Evolutionary conservation across 352 stramenopile species (phyloP).

Genomic region (Phytophthora multivora): DNA sequence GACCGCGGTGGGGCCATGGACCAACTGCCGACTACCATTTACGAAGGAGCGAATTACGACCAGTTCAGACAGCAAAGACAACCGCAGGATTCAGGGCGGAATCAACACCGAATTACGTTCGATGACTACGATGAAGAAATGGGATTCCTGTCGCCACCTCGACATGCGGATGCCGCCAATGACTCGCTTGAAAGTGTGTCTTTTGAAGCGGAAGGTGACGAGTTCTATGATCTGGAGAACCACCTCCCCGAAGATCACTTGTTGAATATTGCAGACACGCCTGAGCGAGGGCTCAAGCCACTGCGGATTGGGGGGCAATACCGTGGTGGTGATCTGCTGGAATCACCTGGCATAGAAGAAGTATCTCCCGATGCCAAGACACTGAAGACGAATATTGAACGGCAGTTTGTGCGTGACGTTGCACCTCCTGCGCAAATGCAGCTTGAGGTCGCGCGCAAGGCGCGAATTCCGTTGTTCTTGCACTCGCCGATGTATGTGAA

Average conservation of each 20-base stretch:
- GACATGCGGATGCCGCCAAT: slow-evolving; percentile 26
- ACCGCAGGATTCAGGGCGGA: slow-evolving; percentile 50
- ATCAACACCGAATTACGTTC: slow-evolving; percentile 66
- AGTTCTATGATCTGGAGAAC: slow-evolving; percentile 62
- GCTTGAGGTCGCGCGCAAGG: slow-evolving; percentile 82
- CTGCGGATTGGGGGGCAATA: slow-evolving; percentile 34
- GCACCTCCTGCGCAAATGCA: slow-evolving; percentile 87
- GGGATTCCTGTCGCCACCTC: slow-evolving; percentile 45
- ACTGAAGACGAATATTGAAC: slow-evolving; percentile 59
- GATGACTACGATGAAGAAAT: slow-evolving; percentile 59
- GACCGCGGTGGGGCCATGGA: slow-evolving; percentile 29
- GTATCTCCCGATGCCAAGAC: slow-evolving; percentile 51
- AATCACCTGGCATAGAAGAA: slow-evolving; percentile 19
- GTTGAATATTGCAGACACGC: slow-evolving; percentile 32
- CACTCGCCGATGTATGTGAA: slow-evolving; percentile 89
- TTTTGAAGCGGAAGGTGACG: slow-evolving; percentile 52
- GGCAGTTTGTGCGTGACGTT: slow-evolving; percentile 74
- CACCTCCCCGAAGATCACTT: slow-evolving; percentile 33
- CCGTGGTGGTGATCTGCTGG: slow-evolving; percentile 30
- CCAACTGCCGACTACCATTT: slow-evolving; percentile 59
- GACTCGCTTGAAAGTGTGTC: slow-evolving; percentile 58
- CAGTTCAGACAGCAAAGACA: slow-evolving; percentile 30
- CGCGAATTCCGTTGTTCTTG: slow-evolving; percentile 82
- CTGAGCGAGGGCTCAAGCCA: slow-evolving; percentile 16
- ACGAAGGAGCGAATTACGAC: slow-evolving; percentile 46